These are phyloP conservation scores for Nissolia schottii DNA, from an alignment of 306 rosid genomes.

Conservation along the genomic window DNA sequence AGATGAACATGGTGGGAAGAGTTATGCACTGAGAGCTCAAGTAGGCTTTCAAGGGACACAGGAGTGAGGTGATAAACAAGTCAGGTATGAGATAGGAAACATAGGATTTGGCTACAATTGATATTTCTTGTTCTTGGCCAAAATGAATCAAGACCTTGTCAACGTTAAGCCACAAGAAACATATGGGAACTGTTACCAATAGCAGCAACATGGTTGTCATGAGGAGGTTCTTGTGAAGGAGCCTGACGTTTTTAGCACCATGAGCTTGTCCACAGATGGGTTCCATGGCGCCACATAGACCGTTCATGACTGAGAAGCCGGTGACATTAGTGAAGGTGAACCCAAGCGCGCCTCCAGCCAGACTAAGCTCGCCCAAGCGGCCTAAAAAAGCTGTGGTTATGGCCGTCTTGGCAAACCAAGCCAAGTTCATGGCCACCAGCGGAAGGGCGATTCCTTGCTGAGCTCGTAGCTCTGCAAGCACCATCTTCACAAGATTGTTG, in stretches of 20 bases:
- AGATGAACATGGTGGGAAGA: slow-evolving; percentile 60
- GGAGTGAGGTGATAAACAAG: slow-evolving; percentile 50
- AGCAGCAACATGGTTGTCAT: slow-evolving; percentile 53
- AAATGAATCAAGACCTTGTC: slow-evolving; percentile 51
- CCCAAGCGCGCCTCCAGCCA: slow-evolving; percentile 68
- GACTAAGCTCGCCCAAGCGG: slow-evolving; percentile 51
- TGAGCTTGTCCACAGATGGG: slow-evolving; percentile 82
- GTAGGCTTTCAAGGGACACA: slow-evolving; percentile 66
- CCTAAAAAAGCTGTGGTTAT: slow-evolving; percentile 72
- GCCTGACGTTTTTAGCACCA: slow-evolving; percentile 68
- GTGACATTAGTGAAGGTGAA: slow-evolving; percentile 77
- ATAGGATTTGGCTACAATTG: slow-evolving; percentile 43
- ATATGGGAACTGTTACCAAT: slow-evolving; percentile 43
- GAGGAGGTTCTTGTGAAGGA: slow-evolving; percentile 70
- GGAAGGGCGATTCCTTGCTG: slow-evolving; percentile 54
- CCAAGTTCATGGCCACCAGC: slow-evolving; percentile 53
- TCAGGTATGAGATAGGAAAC: slow-evolving; percentile 56
- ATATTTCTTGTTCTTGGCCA: slow-evolving; percentile 57
- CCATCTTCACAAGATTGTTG: slow-evolving; percentile 10
- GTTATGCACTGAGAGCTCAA: slow-evolving; percentile 57
- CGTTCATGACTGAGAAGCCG: slow-evolving; percentile 66
- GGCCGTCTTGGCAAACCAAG: slow-evolving; percentile 56
- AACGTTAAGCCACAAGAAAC: slow-evolving; percentile 67
- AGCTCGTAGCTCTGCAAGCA: slow-evolving; percentile 46
- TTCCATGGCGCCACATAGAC: slow-evolving; percentile 69